A percentile compares a stretch with the other conserved stretches of the same genome.
phyloP scores from a whole-genome alignment of 2,329 filamentous ascomycete genomes.

The Plectosphaerella cucumerina region DNA sequence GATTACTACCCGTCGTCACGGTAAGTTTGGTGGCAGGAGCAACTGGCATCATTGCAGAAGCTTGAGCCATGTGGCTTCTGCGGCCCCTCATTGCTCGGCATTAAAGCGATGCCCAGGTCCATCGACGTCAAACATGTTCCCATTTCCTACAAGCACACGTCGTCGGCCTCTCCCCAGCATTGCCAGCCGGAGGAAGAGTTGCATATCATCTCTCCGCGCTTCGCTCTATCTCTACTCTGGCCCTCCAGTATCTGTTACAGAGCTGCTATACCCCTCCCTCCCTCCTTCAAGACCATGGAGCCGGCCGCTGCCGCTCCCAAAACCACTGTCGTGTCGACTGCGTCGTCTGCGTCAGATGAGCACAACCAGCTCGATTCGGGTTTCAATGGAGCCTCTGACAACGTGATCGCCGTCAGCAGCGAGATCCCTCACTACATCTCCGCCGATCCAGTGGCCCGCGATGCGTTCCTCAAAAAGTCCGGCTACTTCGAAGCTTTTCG shows the following conservation, averaged over 20 bases:
- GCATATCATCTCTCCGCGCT: no score
- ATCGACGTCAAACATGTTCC: no score
- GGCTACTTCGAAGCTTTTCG: slow-evolving; percentile 1
- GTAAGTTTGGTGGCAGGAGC: no score
- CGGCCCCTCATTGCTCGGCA: no score
- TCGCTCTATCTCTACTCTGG: no score
- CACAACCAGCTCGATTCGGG: neutral
- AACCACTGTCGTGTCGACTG: neutral
- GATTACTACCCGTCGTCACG: no score
- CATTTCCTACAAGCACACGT: no score
- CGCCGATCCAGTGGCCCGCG: neutral
- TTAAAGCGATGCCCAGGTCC: no score
- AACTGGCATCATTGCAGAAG: neutral
- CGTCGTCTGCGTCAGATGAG: neutral
- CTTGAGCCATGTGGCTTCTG: neutral
- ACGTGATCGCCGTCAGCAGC: neutral
- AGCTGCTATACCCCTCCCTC: no score
- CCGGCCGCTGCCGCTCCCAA: neutral
- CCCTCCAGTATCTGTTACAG: no score
- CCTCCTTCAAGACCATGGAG: neutral
- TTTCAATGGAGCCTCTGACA: neutral
- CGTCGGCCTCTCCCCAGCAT: neutral
- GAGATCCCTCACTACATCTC: slow-evolving; percentile 2
- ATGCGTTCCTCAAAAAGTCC: slow-evolving; percentile 1
- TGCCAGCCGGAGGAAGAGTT: neutral